Percentiles rank a stretch among this genome's conserved stretches.
phyloP scores from a whole-genome alignment of 2,329 filamentous ascomycete species.

The Bipolaris bicolor region DNA sequence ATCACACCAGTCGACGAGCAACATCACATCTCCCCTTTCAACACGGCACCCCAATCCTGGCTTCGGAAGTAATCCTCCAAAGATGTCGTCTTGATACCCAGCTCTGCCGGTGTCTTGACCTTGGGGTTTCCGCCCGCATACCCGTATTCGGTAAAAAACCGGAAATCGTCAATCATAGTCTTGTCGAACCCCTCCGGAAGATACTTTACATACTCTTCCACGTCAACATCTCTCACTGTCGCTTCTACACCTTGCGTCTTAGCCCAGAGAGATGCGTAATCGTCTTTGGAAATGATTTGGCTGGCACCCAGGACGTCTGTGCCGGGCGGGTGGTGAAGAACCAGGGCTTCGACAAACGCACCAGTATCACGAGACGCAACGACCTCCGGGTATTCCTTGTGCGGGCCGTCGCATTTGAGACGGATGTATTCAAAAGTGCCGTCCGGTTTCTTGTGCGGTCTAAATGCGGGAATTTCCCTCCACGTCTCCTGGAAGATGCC shows the following conservation, averaged over 20 bases:
- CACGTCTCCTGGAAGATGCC: slow-evolving; percentile 13
- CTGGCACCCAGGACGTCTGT: slow-evolving; percentile 11
- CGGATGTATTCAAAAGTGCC: slow-evolving; percentile 7
- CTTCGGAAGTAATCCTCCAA: slow-evolving; percentile 8
- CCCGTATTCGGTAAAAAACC: slow-evolving; percentile 12
- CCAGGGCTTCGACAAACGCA: slow-evolving; percentile 9
- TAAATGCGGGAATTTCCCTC: slow-evolving; percentile 7
- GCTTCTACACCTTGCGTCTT: slow-evolving; percentile 6
- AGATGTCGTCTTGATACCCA: slow-evolving; percentile 11
- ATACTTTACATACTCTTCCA: slow-evolving; percentile 10
- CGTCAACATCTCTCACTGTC: slow-evolving; percentile 1
- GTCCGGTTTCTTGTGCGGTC: slow-evolving; percentile 7
- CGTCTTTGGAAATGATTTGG: slow-evolving; percentile 5
- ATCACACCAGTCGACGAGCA: background rate
- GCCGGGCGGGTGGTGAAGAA: slow-evolving; percentile 9
- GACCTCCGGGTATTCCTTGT: slow-evolving; percentile 5
- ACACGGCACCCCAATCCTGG: slow-evolving; percentile 9
- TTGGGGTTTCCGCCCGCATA: slow-evolving; percentile 11
- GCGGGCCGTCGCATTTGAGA: slow-evolving; percentile 1
- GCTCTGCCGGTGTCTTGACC: slow-evolving; percentile 8
- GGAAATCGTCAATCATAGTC: slow-evolving; percentile 1
- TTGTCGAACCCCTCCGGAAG: slow-evolving; percentile 1
- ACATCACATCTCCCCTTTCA: slow-evolving; percentile 4
- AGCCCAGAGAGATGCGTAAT: slow-evolving; percentile 12
- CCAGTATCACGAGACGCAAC: slow-evolving; percentile 6